Percentiles rank a stretch among this genome's conserved stretches.
Conservation (phyloP, 1,139 yeast genomes). For the Kluyveromyces sp. region DNA sequence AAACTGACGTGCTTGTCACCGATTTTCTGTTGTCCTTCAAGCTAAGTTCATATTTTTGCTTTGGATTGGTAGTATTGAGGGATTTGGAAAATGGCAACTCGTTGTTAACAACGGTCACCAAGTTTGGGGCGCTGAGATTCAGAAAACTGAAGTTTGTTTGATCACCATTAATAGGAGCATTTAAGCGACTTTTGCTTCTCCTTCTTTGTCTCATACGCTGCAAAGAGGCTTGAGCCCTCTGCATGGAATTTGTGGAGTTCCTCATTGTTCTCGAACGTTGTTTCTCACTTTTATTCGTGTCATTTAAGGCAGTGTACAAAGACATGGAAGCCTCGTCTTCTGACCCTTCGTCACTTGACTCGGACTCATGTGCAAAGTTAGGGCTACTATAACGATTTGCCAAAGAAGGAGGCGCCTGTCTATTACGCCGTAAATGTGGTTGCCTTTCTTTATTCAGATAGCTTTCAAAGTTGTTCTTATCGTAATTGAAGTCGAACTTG, state of each 20-base stretch:
- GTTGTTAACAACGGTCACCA: constrained; percentile 26
- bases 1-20: constrained; percentile 9
- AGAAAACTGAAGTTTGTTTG: constrained; percentile 20
- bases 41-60: constrained; percentile 7
- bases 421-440: background rate
- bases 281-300: constrained; percentile 24
- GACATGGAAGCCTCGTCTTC: constrained; percentile 41
- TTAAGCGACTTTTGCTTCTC: constrained; percentile 42
- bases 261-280: constrained; percentile 32
- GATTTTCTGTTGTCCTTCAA: constrained; percentile 11
- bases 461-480: constrained; percentile 11
- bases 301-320: constrained; percentile 35
- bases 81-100: constrained; percentile 15
- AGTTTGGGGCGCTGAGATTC: constrained; percentile 28
- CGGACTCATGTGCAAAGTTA: background rate
- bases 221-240: constrained; percentile 61
- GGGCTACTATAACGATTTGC: constrained; percentile 10
- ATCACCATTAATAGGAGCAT: constrained; percentile 13
- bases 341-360: constrained; percentile 17
- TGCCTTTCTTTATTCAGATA: constrained; percentile 5
- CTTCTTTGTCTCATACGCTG: constrained; percentile 57
- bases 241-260: constrained; percentile 42
- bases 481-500: constrained; percentile 30
- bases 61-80: constrained; percentile 2
- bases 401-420: constrained; percentile 1